A percentile compares a stretch with the other conserved stretches of the same genome.
Evolutionary conservation across 768 basidiomycete species (phyloP).

Genomic region (Auricularia sp.): DNA sequence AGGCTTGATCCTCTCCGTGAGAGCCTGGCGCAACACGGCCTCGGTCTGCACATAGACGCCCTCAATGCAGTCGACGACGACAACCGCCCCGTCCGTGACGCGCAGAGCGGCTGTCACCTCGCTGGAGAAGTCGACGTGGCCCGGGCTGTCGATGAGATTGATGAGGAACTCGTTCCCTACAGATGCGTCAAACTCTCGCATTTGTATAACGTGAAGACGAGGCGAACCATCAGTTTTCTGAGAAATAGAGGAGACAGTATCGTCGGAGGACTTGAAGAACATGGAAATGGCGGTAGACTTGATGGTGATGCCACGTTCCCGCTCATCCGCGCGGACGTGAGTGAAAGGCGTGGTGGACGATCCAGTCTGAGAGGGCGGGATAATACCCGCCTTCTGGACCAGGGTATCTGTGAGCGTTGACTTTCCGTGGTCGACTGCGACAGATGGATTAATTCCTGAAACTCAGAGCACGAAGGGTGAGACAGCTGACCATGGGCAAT

Average conservation of each 20-base stretch:
- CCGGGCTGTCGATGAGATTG: conserved; percentile 47
- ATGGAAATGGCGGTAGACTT: conserved; percentile 46
- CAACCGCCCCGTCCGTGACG: conserved; percentile 44
- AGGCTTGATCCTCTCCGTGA: conserved; percentile 43
- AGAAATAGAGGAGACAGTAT: conserved; percentile 32
- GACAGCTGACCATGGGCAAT: conserved; percentile 64
- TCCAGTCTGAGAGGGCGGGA: conserved; percentile 35
- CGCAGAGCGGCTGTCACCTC: conserved; percentile 45
- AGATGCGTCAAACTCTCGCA: neutral
- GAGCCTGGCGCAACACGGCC: conserved; percentile 40
- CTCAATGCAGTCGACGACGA: conserved; percentile 44
- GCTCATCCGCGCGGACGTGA: conserved; percentile 39
- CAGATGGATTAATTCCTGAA: no score
- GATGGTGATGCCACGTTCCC: conserved; percentile 45
- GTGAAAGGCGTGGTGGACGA: conserved; percentile 31
- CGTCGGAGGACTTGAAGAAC: conserved; percentile 39
- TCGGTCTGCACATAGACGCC: conserved; percentile 47
- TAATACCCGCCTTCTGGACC: conserved; percentile 43
- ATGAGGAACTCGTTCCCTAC: conserved; percentile 39
- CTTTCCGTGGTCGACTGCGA: conserved; percentile 41
- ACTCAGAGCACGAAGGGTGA: neutral
- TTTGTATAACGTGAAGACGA: neutral
- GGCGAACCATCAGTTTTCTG: conserved; percentile 36
- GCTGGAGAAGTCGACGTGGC: conserved; percentile 47
- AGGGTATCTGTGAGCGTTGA: conserved; percentile 44